Evolutionary conservation across 768 basidiomycete species (phyloP).

Genomic region (Paxillus rubicundulus): DNA sequence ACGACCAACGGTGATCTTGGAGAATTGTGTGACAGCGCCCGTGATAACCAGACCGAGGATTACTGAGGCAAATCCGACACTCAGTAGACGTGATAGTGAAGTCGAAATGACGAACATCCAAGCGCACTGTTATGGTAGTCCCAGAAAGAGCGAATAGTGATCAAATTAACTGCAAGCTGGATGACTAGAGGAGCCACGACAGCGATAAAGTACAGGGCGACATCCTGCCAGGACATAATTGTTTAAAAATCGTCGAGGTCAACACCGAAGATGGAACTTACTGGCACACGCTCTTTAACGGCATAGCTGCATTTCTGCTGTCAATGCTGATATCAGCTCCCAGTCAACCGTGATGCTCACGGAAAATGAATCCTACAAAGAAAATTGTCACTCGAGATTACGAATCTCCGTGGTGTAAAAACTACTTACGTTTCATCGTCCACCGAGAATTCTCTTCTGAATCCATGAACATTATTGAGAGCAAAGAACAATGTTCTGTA

Average conservation of each 20-base stretch:
- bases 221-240: conserved; percentile 32
- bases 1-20: conserved; percentile 85
- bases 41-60: conserved; percentile 73
- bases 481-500: conserved; percentile 59
- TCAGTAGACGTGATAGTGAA: conserved; percentile 18
- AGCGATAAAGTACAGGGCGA: conserved; percentile 52
- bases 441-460: conserved; percentile 74
- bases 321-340: conserved; percentile 3
- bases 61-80: conserved; percentile 39
- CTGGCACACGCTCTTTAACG: conserved; percentile 75
- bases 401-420: background rate
- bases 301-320: conserved; percentile 48
- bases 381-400: conserved; percentile 16
- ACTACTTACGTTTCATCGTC: conserved; percentile 63
- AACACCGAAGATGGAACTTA: conserved; percentile 32
- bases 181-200: conserved; percentile 66
- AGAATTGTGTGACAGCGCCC: conserved; percentile 78
- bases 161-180: conserved; percentile 63
- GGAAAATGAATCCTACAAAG: conserved; percentile 22
- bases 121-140: conserved; percentile 73
- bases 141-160: conserved; percentile 84
- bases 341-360: conserved; percentile 9
- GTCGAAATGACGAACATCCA: conserved; percentile 35
- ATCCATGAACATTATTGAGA: conserved; percentile 66
- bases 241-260: background rate